A percentile compares a stretch with the other conserved stretches of the same genome.
Conservation (phyloP, 73 alveolate genomes). For the Paramecium sonneborni region DNA sequence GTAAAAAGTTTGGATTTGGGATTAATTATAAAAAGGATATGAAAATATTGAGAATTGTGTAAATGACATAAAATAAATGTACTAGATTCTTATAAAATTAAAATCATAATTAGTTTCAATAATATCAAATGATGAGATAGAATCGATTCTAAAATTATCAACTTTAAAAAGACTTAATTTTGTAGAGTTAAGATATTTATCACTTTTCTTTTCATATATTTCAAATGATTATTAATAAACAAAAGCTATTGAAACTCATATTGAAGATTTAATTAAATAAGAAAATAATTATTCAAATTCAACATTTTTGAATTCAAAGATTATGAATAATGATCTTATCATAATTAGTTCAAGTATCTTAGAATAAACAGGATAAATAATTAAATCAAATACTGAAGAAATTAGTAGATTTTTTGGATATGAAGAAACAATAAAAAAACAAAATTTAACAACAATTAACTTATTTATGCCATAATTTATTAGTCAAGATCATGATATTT, state of each 20-base stretch:
- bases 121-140: background rate
- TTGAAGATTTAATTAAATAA: background rate
- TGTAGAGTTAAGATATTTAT: background rate
- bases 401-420: background rate
- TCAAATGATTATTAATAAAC: background rate
- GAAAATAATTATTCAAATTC: background rate
- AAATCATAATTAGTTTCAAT: background rate
- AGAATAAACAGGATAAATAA: background rate
- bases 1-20: background rate
- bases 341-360: background rate
- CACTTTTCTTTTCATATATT: background rate
- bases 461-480: background rate
- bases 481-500: background rate
- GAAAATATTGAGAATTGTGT: background rate
- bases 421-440: background rate
- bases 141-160: background rate
- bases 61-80: background rate
- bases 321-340: background rate
- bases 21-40: background rate
- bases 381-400: background rate
- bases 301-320: background rate
- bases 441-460: background rate
- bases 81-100: background rate
- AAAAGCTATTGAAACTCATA: background rate
- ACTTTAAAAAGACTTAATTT: background rate